These are phyloP conservation scores for Globomyces pollinis-pini DNA, from an alignment of 192 early-diverging fungal species.

Conservation along the genomic window DNA sequence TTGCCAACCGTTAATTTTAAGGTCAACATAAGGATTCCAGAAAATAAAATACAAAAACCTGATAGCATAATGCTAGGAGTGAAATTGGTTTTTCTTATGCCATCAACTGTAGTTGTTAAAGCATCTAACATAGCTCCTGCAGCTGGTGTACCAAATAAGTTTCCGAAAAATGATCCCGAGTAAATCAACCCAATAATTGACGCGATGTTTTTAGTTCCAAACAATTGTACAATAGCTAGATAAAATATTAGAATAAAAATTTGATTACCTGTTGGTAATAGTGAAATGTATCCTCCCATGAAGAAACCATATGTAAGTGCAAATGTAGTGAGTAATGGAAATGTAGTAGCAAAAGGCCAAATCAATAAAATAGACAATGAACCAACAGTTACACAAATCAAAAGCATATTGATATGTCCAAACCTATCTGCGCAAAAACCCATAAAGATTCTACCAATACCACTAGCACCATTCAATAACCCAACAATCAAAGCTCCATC, in stretches of 20 bases:
- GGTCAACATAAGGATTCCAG: not conserved
- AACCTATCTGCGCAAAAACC: slow-evolving; percentile 57
- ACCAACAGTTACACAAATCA: slow-evolving; percentile 29
- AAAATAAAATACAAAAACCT: not conserved
- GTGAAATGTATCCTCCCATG: slow-evolving; percentile 34
- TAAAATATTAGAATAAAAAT: too few species aligned
- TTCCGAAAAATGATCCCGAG: slow-evolving; percentile 11
- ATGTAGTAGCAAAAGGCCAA: slow-evolving; percentile 43
- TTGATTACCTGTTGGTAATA: slow-evolving; percentile 39
- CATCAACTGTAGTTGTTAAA: slow-evolving; percentile 7
- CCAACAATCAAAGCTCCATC: slow-evolving; percentile 59
- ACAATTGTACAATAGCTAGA: slow-evolving; percentile 43
- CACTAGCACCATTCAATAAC: slow-evolving; percentile 58
- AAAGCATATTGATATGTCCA: slow-evolving; percentile 58
- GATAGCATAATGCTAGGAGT: not conserved
- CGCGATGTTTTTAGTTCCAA: slow-evolving; percentile 32
- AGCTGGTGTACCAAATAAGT: slow-evolving; percentile 11
- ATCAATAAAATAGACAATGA: slow-evolving; percentile 22
- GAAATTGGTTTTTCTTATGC: not conserved
- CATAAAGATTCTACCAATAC: slow-evolving; percentile 53
- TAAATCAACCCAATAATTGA: slow-evolving; percentile 27
- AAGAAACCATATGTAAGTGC: slow-evolving; percentile 36
- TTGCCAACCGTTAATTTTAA: too few species aligned
- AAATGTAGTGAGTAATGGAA: slow-evolving; percentile 24
- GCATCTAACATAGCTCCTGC: slow-evolving; percentile 16